Percentiles rank a stretch among this genome's conserved stretches.
Conservation (phyloP, 1,284 basidiomycete species). For the Vanrija pseudolonga region DNA sequence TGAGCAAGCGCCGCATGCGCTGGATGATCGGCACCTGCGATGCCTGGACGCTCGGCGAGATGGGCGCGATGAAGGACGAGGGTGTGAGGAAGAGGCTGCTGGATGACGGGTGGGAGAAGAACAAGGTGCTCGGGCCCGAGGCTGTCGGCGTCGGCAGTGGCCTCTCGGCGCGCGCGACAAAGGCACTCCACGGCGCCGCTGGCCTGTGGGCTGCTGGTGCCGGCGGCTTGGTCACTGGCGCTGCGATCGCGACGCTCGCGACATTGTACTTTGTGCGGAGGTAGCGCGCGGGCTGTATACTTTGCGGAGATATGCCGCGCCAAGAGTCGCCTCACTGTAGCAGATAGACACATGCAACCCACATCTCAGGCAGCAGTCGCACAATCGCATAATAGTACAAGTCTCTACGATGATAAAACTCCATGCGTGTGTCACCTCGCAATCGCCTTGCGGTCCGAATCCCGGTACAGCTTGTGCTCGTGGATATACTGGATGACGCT, state of each 20-base stretch:
- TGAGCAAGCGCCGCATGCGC: slow-evolving; percentile 66
- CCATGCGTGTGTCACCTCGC: background rate
- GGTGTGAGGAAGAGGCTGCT: slow-evolving; percentile 33
- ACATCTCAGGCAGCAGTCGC: too few relatives aligned
- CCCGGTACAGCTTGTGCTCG: slow-evolving; percentile 44
- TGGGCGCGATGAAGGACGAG: slow-evolving; percentile 41
- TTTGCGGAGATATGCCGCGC: too few relatives aligned
- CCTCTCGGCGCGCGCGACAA: background rate
- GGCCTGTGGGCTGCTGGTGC: background rate
- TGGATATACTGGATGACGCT: slow-evolving; percentile 95
- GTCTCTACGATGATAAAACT: background rate
- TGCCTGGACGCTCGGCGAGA: slow-evolving; percentile 55
- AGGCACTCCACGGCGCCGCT: background rate
- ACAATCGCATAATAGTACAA: background rate
- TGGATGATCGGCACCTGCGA: slow-evolving; percentile 95
- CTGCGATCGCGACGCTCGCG: background rate
- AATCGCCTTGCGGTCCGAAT: slow-evolving; percentile 19
- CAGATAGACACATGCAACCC: background rate
- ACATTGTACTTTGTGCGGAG: background rate
- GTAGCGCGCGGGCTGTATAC: background rate
- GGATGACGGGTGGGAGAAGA: slow-evolving; percentile 49
- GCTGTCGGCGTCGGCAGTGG: slow-evolving; percentile 20
- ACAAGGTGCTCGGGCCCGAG: slow-evolving; percentile 33
- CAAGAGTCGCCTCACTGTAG: background rate
- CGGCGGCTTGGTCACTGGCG: background rate